Evolutionary conservation across 768 basidiomycete species (phyloP).

Genomic region (Guyanaporus albipodus): DNA sequence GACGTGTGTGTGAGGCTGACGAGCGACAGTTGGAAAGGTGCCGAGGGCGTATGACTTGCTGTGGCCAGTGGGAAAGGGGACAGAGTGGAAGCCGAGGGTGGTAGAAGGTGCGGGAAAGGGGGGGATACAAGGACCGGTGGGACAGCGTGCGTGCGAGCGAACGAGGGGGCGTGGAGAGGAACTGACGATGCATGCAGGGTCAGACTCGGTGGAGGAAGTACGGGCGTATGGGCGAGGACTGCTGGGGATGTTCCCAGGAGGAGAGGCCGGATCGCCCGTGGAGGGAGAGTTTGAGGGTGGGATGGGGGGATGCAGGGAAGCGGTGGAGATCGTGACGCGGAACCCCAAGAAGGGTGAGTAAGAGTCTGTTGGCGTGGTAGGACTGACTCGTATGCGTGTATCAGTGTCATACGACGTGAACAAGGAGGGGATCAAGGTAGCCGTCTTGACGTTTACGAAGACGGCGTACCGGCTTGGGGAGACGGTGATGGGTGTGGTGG

Average conservation of each 20-base stretch:
- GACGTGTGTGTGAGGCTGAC: too few species aligned
- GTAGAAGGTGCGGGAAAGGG: slow-evolving; percentile 21
- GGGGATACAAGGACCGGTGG: neutral
- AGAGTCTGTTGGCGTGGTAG: too few species aligned
- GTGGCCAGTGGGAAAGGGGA: slow-evolving; percentile 60
- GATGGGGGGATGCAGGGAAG: slow-evolving; percentile 66
- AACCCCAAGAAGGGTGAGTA: slow-evolving; percentile 81
- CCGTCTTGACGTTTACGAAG: slow-evolving; percentile 88
- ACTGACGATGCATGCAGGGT: slow-evolving; percentile 10
- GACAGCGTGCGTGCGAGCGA: slow-evolving; percentile 15
- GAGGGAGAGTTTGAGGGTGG: slow-evolving; percentile 29
- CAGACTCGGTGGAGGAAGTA: slow-evolving; percentile 42
- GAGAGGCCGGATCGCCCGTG: slow-evolving; percentile 23
- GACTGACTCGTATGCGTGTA: neutral
- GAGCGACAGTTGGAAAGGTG: slow-evolving; percentile 45
- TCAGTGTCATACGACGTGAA: slow-evolving; percentile 92
- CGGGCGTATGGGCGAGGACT: slow-evolving; percentile 50
- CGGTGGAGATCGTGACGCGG: slow-evolving; percentile 86
- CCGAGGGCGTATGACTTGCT: slow-evolving; percentile 76
- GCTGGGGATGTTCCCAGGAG: slow-evolving; percentile 42
- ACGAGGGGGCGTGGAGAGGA: neutral
- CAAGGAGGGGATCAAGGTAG: slow-evolving; percentile 88
- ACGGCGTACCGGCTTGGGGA: slow-evolving; percentile 90
- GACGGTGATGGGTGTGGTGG: slow-evolving; percentile 84
- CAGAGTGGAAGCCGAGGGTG: slow-evolving; percentile 28